These are phyloP conservation scores for Alternaria rosae DNA, from an alignment of 2,329 filamentous ascomycete species.

Conservation along the genomic window DNA sequence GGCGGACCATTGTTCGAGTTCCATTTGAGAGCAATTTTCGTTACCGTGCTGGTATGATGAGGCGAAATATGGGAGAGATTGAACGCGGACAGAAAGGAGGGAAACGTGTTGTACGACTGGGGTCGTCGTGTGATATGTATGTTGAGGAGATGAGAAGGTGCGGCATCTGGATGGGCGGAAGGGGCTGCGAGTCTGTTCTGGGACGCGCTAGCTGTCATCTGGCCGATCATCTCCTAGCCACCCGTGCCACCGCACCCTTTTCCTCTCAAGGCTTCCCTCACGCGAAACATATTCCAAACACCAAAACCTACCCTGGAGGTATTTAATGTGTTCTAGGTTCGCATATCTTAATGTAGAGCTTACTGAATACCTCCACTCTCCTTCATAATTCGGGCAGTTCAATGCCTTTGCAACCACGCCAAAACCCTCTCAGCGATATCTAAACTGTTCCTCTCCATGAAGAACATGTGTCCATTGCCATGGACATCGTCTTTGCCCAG, in stretches of 20 bases:
- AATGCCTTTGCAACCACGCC: constrained; percentile 1
- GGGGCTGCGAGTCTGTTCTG: not conserved
- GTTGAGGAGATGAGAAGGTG: not conserved
- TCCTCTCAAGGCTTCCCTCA: not conserved
- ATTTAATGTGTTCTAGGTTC: not conserved
- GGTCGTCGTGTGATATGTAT: not conserved
- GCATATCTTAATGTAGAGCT: too few species aligned
- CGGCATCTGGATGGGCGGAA: not conserved
- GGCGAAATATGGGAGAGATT: not conserved
- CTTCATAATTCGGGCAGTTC: too few species aligned
- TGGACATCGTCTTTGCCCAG: constrained; percentile 68
- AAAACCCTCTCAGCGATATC: constrained; percentile 10
- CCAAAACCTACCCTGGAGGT: not conserved
- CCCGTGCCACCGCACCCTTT: not conserved
- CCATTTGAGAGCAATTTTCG: not conserved
- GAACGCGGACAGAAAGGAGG: not conserved
- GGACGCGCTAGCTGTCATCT: not conserved
- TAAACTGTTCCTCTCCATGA: constrained; percentile 45
- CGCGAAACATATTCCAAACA: not conserved
- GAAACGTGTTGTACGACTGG: not conserved
- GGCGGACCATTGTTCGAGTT: not conserved
- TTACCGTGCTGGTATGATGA: not conserved
- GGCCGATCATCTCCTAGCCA: not conserved
- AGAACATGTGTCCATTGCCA: constrained; percentile 55
- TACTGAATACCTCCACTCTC: too few species aligned